Base-by-base conservation (phyloP, 2,329 filamentous ascomycete species). In the Aspergillus floridensis region DNA sequence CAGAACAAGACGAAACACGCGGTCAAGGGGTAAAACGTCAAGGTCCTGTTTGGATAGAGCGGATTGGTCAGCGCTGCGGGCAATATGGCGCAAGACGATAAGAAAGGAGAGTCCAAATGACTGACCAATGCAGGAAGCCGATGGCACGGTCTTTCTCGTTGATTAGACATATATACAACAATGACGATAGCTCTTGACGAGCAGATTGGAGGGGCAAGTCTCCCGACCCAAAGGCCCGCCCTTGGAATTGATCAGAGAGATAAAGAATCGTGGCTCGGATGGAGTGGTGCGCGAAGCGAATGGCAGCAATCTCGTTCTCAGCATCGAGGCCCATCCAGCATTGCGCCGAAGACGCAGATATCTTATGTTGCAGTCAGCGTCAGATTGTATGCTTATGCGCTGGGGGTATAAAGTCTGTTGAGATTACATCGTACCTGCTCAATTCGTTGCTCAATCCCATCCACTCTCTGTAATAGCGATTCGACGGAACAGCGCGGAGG, bases 1-100 rank as follows among this genome's bases (percentile, higher is more conserved):
- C 65, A 68, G 49, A 68, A 67, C 10, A 68, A 51, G 4, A 62
- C 60, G n/a, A 68, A 61, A 48, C 58, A 66, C 4, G 66, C 62
- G 1, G 66, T 68, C n/a, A 65, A 46, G 12, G 66, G 66, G 44
- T 66, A 68, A 24, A 62, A 65, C 0, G 67, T 47, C 7, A 68
- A 56, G 6, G 66, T 67, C 65, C 66, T 67, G 22, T 52, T 47
- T 12, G 31, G 11, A 29, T 10, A 10, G 41, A 55, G 35, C 32
- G 26, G 22, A 0, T 5, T 32, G 19, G 7, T 29, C 35, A 14
- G 50, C 5, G 5, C 5, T 32, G 12, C 32, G 12, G 11, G 48
- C 4, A 16, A 38, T 8, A 12, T 16, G 16, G 10, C 11, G 4
- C 32, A 35, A 4, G 4, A 35, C 12, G 10, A 35, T 66, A 68